Conservation (phyloP, 805 yeast genomes). For the Candida yuanshanica region DNA sequence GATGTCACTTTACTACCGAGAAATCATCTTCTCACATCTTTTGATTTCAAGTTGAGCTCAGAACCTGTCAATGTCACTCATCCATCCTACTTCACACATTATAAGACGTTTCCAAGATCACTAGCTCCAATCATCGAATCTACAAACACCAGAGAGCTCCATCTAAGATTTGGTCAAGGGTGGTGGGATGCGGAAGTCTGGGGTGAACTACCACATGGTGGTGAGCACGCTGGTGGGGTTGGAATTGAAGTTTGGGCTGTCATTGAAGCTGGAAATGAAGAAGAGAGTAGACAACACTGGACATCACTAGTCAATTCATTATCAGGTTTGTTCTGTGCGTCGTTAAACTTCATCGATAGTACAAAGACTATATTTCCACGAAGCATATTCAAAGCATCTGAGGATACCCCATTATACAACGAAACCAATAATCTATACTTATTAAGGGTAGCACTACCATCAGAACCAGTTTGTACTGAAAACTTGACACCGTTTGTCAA, state of each 20-base stretch:
- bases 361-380: slow-evolving; percentile 69
- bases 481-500: slow-evolving; percentile 91
- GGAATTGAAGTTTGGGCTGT: slow-evolving; percentile 94
- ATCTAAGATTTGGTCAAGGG: slow-evolving; percentile 85
- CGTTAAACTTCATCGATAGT: slow-evolving; percentile 80
- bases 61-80: slow-evolving; percentile 29
- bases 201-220: slow-evolving; percentile 77
- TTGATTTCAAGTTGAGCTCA: slow-evolving; percentile 61
- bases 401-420: slow-evolving; percentile 24
- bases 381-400: slow-evolving; percentile 27
- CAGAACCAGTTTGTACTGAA: slow-evolving; percentile 96
- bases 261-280: slow-evolving; percentile 55
- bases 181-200: slow-evolving; percentile 89
- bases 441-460: slow-evolving; percentile 82
- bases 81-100: slow-evolving; percentile 35
- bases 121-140: slow-evolving; percentile 69
- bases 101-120: slow-evolving; percentile 71
- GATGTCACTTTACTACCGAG: slow-evolving; percentile 66
- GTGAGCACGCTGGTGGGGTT: slow-evolving; percentile 77
- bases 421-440: slow-evolving; percentile 40
- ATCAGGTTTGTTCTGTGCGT: slow-evolving; percentile 93
- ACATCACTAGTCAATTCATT: slow-evolving; percentile 61
- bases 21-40: slow-evolving; percentile 63
- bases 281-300: slow-evolving; percentile 65
- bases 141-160: slow-evolving; percentile 68